Conservation (phyloP, 129 eudicot genomes). For the Flaveria bidentis region DNA sequence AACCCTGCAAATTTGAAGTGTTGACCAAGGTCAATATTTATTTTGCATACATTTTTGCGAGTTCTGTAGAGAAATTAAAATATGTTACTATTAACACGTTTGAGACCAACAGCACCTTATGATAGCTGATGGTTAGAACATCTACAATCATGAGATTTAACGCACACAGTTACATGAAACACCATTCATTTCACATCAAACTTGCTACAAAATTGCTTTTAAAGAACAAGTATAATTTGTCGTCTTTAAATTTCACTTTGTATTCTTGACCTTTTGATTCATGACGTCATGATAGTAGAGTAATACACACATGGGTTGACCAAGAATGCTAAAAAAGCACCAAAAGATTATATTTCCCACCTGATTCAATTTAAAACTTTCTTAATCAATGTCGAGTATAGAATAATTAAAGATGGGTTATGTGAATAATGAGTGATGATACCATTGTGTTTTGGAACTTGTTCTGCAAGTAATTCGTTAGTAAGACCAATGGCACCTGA, state of each 20-base stretch:
- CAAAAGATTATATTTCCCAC: slow-evolving; percentile 97
- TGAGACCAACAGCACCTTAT: neutral
- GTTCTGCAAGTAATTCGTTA: slow-evolving; percentile 72
- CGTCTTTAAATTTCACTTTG: slow-evolving; percentile 18
- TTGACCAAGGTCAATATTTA: too few relatives aligned
- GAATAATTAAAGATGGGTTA: neutral
- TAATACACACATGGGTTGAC: slow-evolving; percentile 93
- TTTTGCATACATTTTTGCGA: too few relatives aligned
- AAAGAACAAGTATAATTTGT: slow-evolving; percentile 13
- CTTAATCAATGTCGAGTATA: neutral
- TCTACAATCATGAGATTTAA: neutral
- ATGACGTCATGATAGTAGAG: slow-evolving; percentile 93
- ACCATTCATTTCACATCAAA: slow-evolving; percentile 1
- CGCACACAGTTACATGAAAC: slow-evolving; percentile 5
- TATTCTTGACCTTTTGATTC: slow-evolving; percentile 63
- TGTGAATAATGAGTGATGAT: slow-evolving; percentile 24
- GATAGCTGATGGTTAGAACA: slow-evolving; percentile 5
- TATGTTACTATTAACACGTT: slow-evolving; percentile 9
- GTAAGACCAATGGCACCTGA: slow-evolving; percentile 87
- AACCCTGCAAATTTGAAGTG: too few relatives aligned
- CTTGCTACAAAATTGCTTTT: slow-evolving; percentile 40
- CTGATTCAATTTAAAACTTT: slow-evolving; percentile 29
- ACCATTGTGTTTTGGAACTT: slow-evolving; percentile 94
- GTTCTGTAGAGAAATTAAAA: too few relatives aligned
- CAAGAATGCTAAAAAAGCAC: slow-evolving; percentile 90